Conservation (phyloP, 306 rosid genomes). For the Casuarina glauca region DNA sequence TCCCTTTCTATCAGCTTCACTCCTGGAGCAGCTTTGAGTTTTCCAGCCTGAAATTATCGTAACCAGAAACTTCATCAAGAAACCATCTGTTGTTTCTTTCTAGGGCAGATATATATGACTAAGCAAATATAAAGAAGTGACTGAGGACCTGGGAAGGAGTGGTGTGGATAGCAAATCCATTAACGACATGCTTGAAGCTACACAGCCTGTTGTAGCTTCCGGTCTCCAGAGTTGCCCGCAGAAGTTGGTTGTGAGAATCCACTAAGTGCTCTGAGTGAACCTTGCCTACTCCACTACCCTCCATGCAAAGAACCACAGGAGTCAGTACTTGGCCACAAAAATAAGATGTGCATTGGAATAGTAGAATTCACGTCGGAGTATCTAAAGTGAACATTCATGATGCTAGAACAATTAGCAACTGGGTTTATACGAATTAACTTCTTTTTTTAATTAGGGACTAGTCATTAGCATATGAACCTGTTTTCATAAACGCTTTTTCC, state of each 20-base stretch:
- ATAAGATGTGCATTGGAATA: not conserved
- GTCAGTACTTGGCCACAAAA: constrained; percentile 2
- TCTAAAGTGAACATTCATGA: too few relatives aligned
- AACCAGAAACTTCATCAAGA: not conserved
- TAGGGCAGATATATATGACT: not conserved
- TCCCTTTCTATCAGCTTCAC: constrained; percentile 51
- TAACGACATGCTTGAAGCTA: constrained; percentile 66
- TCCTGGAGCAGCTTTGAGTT: constrained; percentile 32
- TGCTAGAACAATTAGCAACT: too few relatives aligned
- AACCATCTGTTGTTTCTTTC: not conserved
- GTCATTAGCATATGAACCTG: constrained; percentile 27
- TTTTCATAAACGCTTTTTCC: constrained; percentile 22
- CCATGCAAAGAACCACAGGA: constrained; percentile 14
- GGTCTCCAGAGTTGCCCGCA: constrained; percentile 45
- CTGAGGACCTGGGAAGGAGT: constrained; percentile 70
- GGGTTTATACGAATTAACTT: too few relatives aligned
- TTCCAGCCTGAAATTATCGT: constrained; percentile 32
- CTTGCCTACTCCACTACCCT: constrained; percentile 38
- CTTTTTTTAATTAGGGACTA: not conserved
- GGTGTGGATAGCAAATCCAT: constrained; percentile 78
- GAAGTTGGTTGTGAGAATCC: constrained; percentile 62
- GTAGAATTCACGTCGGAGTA: not conserved
- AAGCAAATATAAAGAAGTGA: not conserved
- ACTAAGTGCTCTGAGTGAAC: constrained; percentile 48
- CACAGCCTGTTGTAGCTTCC: constrained; percentile 74